These are phyloP conservation scores for Pleurostoma richardsiae DNA, from an alignment of 2,329 filamentous ascomycete species.

Conservation along the genomic window DNA sequence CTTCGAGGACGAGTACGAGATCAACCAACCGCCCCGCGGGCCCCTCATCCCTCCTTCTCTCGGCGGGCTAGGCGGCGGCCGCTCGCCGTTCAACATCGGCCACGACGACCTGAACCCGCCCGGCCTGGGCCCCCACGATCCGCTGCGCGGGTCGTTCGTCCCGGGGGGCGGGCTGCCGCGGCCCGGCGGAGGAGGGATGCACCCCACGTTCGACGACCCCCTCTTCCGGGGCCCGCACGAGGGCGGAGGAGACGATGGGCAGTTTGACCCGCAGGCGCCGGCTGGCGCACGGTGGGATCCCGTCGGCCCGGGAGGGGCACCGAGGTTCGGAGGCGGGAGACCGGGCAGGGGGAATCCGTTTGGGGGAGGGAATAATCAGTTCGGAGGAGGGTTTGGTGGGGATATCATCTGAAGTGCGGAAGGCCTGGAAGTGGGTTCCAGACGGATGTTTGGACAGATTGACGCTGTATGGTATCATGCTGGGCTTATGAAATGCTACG, in stretches of 20 bases:
- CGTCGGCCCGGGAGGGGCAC: slow-evolving; percentile 60
- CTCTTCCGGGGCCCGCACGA: slow-evolving; percentile 62
- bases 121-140: slow-evolving; percentile 80
- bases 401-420: slow-evolving; percentile 21
- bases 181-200: slow-evolving; percentile 77
- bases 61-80: slow-evolving; percentile 25
- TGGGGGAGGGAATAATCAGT: slow-evolving; percentile 17
- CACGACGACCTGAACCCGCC: slow-evolving; percentile 85
- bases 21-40: slow-evolving; percentile 62
- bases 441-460: too few species aligned
- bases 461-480: too few species aligned
- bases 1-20: slow-evolving; percentile 90
- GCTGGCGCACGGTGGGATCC: slow-evolving; percentile 93
- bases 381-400: slow-evolving; percentile 25
- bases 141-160: slow-evolving; percentile 63
- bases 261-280: slow-evolving; percentile 68
- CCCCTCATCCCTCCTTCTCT: slow-evolving; percentile 15
- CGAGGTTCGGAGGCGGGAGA: slow-evolving; percentile 37
- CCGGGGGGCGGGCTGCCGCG: slow-evolving; percentile 50
- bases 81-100: slow-evolving; percentile 66
- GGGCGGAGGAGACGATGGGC: slow-evolving; percentile 34
- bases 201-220: slow-evolving; percentile 91
- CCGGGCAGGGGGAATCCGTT: slow-evolving; percentile 33
- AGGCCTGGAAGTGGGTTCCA: too few species aligned
- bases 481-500: too few species aligned